Base-by-base conservation (phyloP, 1,284 basidiomycete genomes). In the Athelia psychrophila region DNA sequence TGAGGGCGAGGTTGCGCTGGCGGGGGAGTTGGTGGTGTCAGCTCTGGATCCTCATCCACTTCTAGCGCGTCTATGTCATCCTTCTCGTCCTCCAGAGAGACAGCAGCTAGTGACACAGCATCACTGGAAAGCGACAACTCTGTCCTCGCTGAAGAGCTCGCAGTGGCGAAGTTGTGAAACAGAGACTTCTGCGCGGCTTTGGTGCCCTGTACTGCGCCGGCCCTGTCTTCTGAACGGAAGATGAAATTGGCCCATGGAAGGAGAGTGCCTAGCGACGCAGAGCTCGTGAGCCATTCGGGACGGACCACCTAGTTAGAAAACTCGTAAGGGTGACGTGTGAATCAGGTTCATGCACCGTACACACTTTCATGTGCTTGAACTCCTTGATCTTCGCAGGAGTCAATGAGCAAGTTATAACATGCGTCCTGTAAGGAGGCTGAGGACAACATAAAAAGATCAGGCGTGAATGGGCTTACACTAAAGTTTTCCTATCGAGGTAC, bases 321-420 rank as follows among this genome's bases (percentile, higher is more conserved):
- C 13, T n/a, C 38, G n/a, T 22, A 5, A 22, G 38, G n/a, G 38
- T n/a, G 38, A 42, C 38, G n/a, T n/a, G 9, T n/a, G 20, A n/a
- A 8, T 22, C n/a, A 42, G n/a, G 9, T 6, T 8, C 9, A 42
- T 42, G 38, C 8, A 42, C 12, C 33, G 10, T 35, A 16, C 20
- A 22, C 6, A 98, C 87, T 63, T 93, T 95, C 83, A 96, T 90
- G 49, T 86, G 71, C 63, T 88, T 81, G 68, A 95, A 97, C 60
- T 97, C 94, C 45, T 82, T 80, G 46, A 93, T 79, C 70, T 98
- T 98, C 49, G 86, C 85, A 0, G 93, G 86, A 0, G 96, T 98
- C 30, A 99, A 78, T 20, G 91, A 88, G 52, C 87, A 90, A 1
- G 96, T 95, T 51, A 99, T 77, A 58, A 98, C 87, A 64, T 95